Conservation (phyloP, 768 basidiomycete species). For the Mycena filopes region DNA sequence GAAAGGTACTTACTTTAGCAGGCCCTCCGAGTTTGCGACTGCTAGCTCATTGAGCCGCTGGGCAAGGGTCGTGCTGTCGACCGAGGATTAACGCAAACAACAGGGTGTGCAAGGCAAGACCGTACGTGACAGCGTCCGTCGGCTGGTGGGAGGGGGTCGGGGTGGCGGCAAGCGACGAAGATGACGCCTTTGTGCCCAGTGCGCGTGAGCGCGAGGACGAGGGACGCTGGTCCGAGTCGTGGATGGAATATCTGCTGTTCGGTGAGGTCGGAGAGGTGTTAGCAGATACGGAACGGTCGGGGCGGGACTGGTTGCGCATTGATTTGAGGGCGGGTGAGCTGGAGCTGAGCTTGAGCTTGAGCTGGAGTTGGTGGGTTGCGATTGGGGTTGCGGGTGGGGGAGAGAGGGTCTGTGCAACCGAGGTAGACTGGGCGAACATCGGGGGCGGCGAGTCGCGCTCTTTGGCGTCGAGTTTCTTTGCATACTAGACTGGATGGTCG, state of each 20-base stretch:
- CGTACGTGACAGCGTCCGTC: conserved; percentile 68
- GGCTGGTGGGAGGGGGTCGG: conserved; percentile 46
- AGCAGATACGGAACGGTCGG: conserved; percentile 28
- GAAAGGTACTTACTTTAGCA: conserved; percentile 68
- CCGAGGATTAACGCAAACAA: conserved; percentile 14
- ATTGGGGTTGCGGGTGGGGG: conserved; percentile 25
- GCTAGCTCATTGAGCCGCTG: conserved; percentile 86
- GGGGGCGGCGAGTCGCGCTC: conserved; percentile 22
- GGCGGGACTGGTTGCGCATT: conserved; percentile 14
- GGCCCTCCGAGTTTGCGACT: conserved; percentile 80
- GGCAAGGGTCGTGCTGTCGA: conserved; percentile 73
- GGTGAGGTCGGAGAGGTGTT: conserved; percentile 20
- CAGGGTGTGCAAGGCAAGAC: conserved; percentile 27
- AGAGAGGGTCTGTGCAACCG: conserved; percentile 28
- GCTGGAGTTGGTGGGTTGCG: conserved; percentile 28
- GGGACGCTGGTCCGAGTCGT: conserved; percentile 27
- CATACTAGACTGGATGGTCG: conserved; percentile 21
- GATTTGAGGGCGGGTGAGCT: conserved; percentile 30
- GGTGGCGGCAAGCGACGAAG: conserved; percentile 32
- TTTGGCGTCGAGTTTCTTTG: conserved; percentile 25
- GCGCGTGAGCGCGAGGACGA: conserved; percentile 37
- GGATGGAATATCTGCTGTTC: conserved; percentile 17
- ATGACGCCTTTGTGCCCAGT: conserved; percentile 38
- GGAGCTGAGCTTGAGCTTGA: conserved; percentile 35
- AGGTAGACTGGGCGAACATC: conserved; percentile 17